Conservation (phyloP, 257 asterid species). For the Marsdenia floribunda region DNA sequence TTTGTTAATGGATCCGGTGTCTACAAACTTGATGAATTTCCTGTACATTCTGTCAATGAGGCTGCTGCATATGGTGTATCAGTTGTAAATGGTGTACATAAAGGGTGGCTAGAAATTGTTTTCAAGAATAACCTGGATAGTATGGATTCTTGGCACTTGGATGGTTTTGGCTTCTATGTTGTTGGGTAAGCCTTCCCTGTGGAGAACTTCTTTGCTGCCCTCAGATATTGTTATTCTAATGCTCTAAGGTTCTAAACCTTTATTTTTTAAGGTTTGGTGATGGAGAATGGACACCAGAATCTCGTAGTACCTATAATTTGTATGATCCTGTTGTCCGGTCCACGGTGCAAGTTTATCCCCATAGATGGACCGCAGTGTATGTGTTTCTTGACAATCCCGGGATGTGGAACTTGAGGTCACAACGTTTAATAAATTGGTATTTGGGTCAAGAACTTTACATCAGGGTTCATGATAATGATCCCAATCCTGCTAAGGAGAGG, state of each 20-base stretch:
- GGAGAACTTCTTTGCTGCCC: not conserved
- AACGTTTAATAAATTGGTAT: slow-evolving; percentile 46
- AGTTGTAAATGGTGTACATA: slow-evolving; percentile 49
- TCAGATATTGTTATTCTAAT: not conserved
- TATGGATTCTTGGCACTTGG: slow-evolving; percentile 72
- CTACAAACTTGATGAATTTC: slow-evolving; percentile 45
- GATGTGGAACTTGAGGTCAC: slow-evolving; percentile 82
- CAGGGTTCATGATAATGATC: slow-evolving; percentile 56
- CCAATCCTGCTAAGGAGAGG: slow-evolving; percentile 53
- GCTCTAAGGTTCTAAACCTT: not conserved
- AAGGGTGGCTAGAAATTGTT: slow-evolving; percentile 68
- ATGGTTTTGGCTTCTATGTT: slow-evolving; percentile 56
- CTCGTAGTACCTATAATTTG: slow-evolving; percentile 36
- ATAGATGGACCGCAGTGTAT: slow-evolving; percentile 64
- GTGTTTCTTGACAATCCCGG: slow-evolving; percentile 71
- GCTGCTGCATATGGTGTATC: slow-evolving; percentile 30
- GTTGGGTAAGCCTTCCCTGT: slow-evolving; percentile 49
- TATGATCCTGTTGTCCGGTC: slow-evolving; percentile 56
- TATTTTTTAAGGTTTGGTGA: slow-evolving; percentile 36
- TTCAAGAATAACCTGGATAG: slow-evolving; percentile 35
- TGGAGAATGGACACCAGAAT: slow-evolving; percentile 52
- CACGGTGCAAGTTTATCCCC: slow-evolving; percentile 64
- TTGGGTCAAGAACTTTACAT: slow-evolving; percentile 69
- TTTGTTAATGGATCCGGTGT: slow-evolving; percentile 58
- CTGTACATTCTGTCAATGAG: slow-evolving; percentile 35